Evolutionary conservation across 345 rosid species (phyloP).

Genomic region (Trapa incisa): DNA sequence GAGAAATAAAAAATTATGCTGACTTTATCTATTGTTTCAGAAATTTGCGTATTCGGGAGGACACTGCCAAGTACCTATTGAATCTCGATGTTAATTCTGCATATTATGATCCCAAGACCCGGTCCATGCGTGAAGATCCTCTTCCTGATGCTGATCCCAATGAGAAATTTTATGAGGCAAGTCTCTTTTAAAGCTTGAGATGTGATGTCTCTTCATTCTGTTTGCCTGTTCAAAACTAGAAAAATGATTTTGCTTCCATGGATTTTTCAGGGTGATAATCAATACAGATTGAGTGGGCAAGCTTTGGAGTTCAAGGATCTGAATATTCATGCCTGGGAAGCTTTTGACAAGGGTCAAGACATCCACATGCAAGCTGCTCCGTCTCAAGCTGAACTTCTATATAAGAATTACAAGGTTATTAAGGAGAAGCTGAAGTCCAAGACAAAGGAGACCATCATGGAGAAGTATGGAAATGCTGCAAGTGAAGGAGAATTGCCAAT

Average conservation of each 20-base stretch:
- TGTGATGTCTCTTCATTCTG: background rate
- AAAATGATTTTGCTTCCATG: background rate
- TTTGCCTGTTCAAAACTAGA: background rate
- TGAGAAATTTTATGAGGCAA: conserved; percentile 54
- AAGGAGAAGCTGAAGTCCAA: conserved; percentile 41
- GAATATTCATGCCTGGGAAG: conserved; percentile 48
- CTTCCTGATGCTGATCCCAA: conserved; percentile 75
- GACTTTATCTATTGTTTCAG: conserved; percentile 8
- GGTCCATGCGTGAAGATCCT: conserved; percentile 79
- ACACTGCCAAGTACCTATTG: conserved; percentile 51
- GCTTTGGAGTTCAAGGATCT: conserved; percentile 62
- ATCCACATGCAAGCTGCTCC: conserved; percentile 73
- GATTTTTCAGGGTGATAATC: conserved; percentile 47
- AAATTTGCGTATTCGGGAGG: conserved; percentile 41
- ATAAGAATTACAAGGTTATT: conserved; percentile 33
- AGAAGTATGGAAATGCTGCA: conserved; percentile 60
- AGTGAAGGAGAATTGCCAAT: conserved; percentile 43
- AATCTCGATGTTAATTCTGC: conserved; percentile 65
- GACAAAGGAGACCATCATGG: conserved; percentile 47
- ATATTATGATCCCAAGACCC: conserved; percentile 56
- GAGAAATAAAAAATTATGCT: background rate
- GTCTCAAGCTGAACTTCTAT: conserved; percentile 64
- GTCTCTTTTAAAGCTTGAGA: conserved; percentile 5
- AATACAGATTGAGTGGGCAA: conserved; percentile 58
- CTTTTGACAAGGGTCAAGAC: conserved; percentile 66